These are phyloP conservation scores for Colletotrichum horii DNA, from an alignment of 2,329 filamentous ascomycete genomes.

Conservation along the genomic window DNA sequence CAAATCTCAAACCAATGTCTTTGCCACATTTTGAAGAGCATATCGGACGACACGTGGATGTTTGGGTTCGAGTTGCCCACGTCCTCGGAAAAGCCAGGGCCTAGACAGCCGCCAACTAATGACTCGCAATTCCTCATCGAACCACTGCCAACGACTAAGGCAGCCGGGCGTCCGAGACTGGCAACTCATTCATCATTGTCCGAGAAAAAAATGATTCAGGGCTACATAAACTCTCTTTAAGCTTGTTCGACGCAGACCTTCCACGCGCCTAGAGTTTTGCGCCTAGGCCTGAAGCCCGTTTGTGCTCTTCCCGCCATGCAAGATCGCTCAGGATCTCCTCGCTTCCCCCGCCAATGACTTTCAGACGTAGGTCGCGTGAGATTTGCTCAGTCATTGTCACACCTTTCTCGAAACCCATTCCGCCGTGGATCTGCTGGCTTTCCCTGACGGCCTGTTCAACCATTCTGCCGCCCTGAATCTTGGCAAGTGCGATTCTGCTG, in stretches of 20 bases:
- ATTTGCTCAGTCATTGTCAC: slow-evolving; percentile 58
- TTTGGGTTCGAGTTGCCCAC: neutral
- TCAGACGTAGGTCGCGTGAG: slow-evolving; percentile 53
- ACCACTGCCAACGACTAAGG: neutral
- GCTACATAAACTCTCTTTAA: neutral
- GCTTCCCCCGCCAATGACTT: slow-evolving; percentile 60
- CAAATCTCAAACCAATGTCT: neutral
- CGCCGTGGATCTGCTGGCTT: slow-evolving; percentile 60
- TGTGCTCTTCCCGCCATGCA: slow-evolving; percentile 51
- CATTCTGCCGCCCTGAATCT: slow-evolving; percentile 54
- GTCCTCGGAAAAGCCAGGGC: neutral
- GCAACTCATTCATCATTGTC: neutral
- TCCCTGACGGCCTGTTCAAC: slow-evolving; percentile 56
- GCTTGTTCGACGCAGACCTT: neutral
- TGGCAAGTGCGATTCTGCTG: slow-evolving; percentile 37
- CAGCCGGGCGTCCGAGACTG: neutral
- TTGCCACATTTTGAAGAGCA: neutral
- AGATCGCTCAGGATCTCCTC: slow-evolving; percentile 61
- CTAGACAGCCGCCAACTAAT: neutral
- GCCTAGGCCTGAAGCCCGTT: neutral
- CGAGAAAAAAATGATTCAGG: neutral
- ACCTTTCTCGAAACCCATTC: slow-evolving; percentile 54
- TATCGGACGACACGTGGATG: neutral
- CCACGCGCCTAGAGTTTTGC: neutral
- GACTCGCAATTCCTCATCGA: neutral